Conservation (phyloP, 768 basidiomycete species). For the Coprinellus micaceus region DNA sequence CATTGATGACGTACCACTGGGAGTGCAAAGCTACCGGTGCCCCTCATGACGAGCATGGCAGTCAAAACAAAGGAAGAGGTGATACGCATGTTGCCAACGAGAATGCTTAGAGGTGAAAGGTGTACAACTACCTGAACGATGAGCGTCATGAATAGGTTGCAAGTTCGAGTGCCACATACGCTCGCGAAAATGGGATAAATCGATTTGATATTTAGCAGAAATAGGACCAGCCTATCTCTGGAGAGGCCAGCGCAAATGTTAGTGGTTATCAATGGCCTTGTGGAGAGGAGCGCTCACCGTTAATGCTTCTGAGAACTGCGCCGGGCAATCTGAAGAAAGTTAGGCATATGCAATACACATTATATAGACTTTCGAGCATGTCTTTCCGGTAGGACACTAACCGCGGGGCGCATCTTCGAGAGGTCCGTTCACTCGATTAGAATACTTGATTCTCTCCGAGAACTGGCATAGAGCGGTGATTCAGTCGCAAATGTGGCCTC, state of each 20-base stretch:
- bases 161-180: neutral
- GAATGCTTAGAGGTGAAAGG: neutral
- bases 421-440: neutral
- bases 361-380: neutral
- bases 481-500: too few species aligned
- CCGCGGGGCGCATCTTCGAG: neutral
- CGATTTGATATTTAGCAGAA: neutral
- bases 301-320: slow-evolving; percentile 1
- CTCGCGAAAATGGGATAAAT: neutral
- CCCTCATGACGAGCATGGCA: slow-evolving; percentile 9
- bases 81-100: slow-evolving; percentile 10
- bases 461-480: too few species aligned
- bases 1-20: slow-evolving; percentile 6
- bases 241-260: neutral
- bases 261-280: neutral
- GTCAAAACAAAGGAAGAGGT: slow-evolving; percentile 12
- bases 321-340: slow-evolving; percentile 10
- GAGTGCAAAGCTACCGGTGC: slow-evolving; percentile 5
- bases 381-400: neutral
- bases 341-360: neutral
- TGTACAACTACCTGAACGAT: neutral
- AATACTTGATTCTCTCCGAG: neutral
- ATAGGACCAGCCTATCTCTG: slow-evolving; percentile 14
- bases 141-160: too few species aligned
- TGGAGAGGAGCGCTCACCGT: slow-evolving; percentile 2